Conservation (phyloP, 2,329 filamentous ascomycete species). For the Drechslerella stenobrocha region DNA sequence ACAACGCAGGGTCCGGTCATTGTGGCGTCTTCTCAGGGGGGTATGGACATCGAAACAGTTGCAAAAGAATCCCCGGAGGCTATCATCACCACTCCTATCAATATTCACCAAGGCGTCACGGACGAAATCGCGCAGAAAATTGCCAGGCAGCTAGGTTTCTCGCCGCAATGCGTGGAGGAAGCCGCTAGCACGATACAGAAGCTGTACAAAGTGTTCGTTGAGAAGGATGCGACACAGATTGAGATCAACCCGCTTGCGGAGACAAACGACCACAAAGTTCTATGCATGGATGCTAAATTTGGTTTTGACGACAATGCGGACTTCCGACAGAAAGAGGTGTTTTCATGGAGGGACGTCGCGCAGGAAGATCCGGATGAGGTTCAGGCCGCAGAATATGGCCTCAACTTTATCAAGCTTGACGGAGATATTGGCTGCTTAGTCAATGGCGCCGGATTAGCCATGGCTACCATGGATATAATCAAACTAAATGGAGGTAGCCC, state of each 20-base stretch:
- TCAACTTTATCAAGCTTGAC: constrained; percentile 99
- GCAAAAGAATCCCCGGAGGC: constrained; percentile 97
- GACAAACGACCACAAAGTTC: constrained; percentile 95
- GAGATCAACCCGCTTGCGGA: constrained; percentile 99
- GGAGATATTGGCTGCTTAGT: constrained; percentile 97
- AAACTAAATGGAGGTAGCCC: constrained; percentile 96
- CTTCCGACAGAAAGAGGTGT: constrained; percentile 96
- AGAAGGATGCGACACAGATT: constrained; percentile 98
- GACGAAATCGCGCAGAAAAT: constrained; percentile 92
- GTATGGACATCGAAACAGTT: constrained; percentile 98
- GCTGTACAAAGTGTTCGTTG: constrained; percentile 97
- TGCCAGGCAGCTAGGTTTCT: constrained; percentile 91
- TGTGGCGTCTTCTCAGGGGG: constrained; percentile 95
- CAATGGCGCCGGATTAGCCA: constrained; percentile 97
- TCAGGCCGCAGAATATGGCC: constrained; percentile 86
- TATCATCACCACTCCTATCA: constrained; percentile 88
- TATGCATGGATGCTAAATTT: constrained; percentile 99
- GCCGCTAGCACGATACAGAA: constrained; percentile 97
- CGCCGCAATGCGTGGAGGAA: constrained; percentile 93
- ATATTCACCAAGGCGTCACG: constrained; percentile 93
- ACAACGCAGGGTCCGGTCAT: constrained; percentile 88
- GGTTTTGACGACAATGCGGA: constrained; percentile 98
- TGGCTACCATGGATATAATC: constrained; percentile 99
- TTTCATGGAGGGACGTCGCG: constrained; percentile 86
- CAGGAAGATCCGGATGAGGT: constrained; percentile 99